Evolutionary conservation across 2,329 filamentous ascomycete genomes (phyloP), one percentile per base, ranked within the genome.

Genomic region (Emericellopsis cladophorae): DNA sequence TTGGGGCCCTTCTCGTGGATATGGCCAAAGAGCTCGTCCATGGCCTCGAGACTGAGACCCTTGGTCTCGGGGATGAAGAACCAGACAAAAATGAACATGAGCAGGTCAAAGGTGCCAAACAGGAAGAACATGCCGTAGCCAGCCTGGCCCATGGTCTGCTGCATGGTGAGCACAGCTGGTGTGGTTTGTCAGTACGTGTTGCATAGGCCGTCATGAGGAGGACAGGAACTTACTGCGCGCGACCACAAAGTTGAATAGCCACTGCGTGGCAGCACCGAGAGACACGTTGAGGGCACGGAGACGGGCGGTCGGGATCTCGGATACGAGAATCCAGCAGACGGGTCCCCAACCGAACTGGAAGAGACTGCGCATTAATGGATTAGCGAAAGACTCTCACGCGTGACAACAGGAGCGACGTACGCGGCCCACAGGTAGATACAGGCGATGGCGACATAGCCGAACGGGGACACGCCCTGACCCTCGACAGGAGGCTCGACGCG

Each of bases 171-270:
- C 4, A 80, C 78, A 29, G 77, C 58, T 60, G 33, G 36, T 37
- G 16, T 10, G 18, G 4, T 12, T 14, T 39, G 36, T 41, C 21
- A 44, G 38, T 4, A 31, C 26, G 10, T 34, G 14, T 41, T 41
- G 11, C 14, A 16, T 21, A 5, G 32, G 12, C n/a, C 7, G 38
- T 18, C 16, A 14, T 36, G 24, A 12, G 7, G 21, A 32, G 23
- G 31, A 41, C 39, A 4, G 18, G 5, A 15, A 51, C 56, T 50
- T 47, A 59, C 56, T 76, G 43, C 77, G 64, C 2, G 81, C 80
- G 42, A 85, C 76, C 9, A 84, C 72, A 45, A 85, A 82, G 54
- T 86, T 86, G 58, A 85, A 84, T 5, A 85, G 57, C 80, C 80
- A 84, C 51, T 85, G 79, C 0, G 76, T 82, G 2, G 75, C 76